Conservation (phyloP, 208 protist species). For the Acanthamoeba culbertsoni region DNA sequence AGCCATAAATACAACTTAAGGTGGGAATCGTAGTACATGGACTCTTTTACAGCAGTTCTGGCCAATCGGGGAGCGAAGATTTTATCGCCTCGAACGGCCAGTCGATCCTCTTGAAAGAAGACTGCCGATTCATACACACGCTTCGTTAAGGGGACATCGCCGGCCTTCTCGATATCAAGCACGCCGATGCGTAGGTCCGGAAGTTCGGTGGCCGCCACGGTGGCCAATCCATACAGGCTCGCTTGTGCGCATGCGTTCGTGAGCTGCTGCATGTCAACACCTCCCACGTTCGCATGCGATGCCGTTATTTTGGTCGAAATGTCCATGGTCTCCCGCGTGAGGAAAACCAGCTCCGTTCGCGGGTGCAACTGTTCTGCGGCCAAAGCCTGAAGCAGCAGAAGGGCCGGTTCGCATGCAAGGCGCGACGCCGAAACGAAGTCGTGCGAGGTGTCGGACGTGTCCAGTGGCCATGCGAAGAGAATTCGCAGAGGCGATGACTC, state of each 20-base stretch:
- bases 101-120: background rate
- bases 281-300: no score
- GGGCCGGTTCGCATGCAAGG: background rate
- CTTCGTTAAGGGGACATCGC: background rate
- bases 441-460: background rate
- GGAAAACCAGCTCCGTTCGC: background rate
- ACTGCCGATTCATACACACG: background rate
- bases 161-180: background rate
- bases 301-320: background rate
- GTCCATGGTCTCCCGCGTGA: background rate
- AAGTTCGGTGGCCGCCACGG: background rate
- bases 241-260: background rate
- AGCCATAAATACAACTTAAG: no score
- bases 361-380: background rate
- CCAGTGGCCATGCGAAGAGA: background rate
- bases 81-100: background rate
- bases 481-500: background rate
- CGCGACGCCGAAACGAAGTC: background rate
- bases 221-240: background rate
- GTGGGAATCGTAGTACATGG: no score
- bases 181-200: background rate
- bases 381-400: background rate
- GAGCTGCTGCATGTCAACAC: background rate
- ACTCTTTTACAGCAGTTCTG: no score
- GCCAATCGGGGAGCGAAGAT: background rate